A percentile compares a stretch with the other conserved stretches of the same genome.
Conservation (phyloP, 768 basidiomycete genomes). For the Psilocybe tampanensis region DNA sequence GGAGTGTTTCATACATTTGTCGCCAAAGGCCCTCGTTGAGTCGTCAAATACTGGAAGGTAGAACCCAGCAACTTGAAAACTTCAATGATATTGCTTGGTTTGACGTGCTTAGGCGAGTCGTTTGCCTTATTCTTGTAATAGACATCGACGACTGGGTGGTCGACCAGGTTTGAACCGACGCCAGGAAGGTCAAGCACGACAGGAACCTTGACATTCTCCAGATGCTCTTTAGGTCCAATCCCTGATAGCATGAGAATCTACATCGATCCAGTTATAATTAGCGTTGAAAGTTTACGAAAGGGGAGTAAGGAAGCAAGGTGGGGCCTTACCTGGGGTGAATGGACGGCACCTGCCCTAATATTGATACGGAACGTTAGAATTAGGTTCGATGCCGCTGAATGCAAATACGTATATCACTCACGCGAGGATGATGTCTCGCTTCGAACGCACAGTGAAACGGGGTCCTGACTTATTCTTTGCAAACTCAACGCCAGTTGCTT, state of each 20-base stretch:
- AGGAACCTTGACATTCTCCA: constrained; percentile 54
- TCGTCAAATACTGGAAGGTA: constrained; percentile 43
- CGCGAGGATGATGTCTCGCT: constrained; percentile 60
- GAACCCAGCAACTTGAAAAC: constrained; percentile 32
- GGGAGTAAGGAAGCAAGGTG: background rate
- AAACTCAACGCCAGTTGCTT: constrained; percentile 62
- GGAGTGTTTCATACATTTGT: constrained; percentile 46
- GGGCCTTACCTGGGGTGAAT: constrained; percentile 50
- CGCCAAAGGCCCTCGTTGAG: constrained; percentile 50
- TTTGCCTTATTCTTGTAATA: constrained; percentile 54
- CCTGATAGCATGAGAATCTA: constrained; percentile 60
- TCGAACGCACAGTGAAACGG: constrained; percentile 42
- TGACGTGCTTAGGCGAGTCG: constrained; percentile 42
- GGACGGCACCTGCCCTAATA: constrained; percentile 57
- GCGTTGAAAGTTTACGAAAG: constrained; percentile 36
- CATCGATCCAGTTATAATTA: constrained; percentile 35
- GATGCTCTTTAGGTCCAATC: constrained; percentile 65
- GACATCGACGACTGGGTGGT: constrained; percentile 62
- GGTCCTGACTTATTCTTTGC: constrained; percentile 33
- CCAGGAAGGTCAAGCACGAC: constrained; percentile 66
- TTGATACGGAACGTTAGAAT: background rate
- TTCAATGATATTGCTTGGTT: constrained; percentile 28
- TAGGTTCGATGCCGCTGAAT: background rate
- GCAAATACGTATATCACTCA: constrained; percentile 30
- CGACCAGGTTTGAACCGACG: constrained; percentile 74